phyloP scores from a whole-genome alignment of 768 basidiomycete species.

The Gelatoporia subvermispora region DNA sequence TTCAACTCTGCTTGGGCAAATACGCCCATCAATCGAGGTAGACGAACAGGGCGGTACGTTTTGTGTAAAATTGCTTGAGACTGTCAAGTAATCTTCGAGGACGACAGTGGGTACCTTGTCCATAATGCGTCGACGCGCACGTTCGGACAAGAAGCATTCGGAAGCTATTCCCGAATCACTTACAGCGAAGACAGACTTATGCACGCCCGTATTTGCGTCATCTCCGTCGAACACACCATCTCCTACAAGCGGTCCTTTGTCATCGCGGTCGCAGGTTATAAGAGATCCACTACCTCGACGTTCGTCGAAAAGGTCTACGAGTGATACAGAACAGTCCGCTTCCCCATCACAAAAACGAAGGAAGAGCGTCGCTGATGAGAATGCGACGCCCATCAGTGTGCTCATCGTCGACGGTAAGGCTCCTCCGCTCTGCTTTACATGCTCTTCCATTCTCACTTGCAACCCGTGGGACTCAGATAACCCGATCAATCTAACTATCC shows the following conservation, averaged over 20 bases:
- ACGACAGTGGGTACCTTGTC: no score
- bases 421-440: neutral
- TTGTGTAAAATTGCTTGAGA: no score
- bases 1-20: no score
- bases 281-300: slow-evolving; percentile 27
- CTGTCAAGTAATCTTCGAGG: no score
- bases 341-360: slow-evolving; percentile 38
- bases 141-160: no score
- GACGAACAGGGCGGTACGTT: no score
- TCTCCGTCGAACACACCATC: no score
- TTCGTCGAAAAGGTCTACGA: slow-evolving; percentile 25
- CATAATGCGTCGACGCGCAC: no score
- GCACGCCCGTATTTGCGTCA: no score
- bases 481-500: slow-evolving; percentile 95
- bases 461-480: slow-evolving; percentile 61
- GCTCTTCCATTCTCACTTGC: neutral
- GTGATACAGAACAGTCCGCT: slow-evolving; percentile 23
- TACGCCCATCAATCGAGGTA: no score
- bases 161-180: no score
- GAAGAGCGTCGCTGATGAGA: slow-evolving; percentile 56
- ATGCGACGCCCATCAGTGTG: slow-evolving; percentile 95
- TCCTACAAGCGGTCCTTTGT: slow-evolving; percentile 6
- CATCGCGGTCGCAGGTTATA: slow-evolving; percentile 19
- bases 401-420: slow-evolving; percentile 92
- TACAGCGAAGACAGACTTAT: no score